These are phyloP conservation scores for Elsinoe fawcettii DNA, from an alignment of 2,329 filamentous ascomycete genomes.

Conservation along the genomic window DNA sequence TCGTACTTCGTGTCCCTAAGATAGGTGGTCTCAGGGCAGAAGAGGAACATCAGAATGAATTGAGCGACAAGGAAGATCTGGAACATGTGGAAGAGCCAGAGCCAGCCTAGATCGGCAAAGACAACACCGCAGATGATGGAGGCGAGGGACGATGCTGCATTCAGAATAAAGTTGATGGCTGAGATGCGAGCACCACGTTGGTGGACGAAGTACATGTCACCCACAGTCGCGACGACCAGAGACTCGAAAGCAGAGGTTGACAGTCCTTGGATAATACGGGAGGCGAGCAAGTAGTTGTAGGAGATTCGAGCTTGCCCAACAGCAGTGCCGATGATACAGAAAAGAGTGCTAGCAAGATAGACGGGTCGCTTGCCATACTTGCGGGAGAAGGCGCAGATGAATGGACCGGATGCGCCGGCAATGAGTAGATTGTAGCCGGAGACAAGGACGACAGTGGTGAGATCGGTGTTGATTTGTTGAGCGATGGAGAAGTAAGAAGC, in stretches of 20 bases:
- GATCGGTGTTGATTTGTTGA: constrained; percentile 3
- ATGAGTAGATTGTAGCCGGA: constrained; percentile 21
- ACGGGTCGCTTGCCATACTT: constrained; percentile 23
- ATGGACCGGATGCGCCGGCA: constrained; percentile 18
- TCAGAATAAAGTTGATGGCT: constrained; percentile 24
- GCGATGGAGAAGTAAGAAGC: constrained; percentile 20
- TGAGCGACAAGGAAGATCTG: constrained; percentile 23
- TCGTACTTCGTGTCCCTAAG: constrained; percentile 21
- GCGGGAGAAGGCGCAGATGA: constrained; percentile 19
- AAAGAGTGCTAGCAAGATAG: constrained; percentile 19
- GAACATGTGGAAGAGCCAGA: constrained; percentile 26
- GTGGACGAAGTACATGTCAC: constrained; percentile 25
- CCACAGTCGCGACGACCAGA: constrained; percentile 21
- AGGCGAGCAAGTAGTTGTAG: constrained; percentile 21
- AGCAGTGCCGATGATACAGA: constrained; percentile 20
- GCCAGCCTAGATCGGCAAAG: constrained; percentile 19
- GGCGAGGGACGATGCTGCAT: constrained; percentile 23
- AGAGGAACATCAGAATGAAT: constrained; percentile 26
- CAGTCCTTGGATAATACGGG: constrained; percentile 22
- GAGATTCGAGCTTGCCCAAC: constrained; percentile 18
- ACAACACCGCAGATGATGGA: constrained; percentile 23
- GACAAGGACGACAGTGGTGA: constrained; percentile 18
- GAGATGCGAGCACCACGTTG: constrained; percentile 21
- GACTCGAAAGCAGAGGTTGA: constrained; percentile 21
- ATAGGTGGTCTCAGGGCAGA: constrained; percentile 27